A percentile compares a stretch with the other conserved stretches of the same genome.
These are phyloP conservation scores for Wallacemonas sp. DNA, from an alignment of 208 protist species.

Conservation along the genomic window DNA sequence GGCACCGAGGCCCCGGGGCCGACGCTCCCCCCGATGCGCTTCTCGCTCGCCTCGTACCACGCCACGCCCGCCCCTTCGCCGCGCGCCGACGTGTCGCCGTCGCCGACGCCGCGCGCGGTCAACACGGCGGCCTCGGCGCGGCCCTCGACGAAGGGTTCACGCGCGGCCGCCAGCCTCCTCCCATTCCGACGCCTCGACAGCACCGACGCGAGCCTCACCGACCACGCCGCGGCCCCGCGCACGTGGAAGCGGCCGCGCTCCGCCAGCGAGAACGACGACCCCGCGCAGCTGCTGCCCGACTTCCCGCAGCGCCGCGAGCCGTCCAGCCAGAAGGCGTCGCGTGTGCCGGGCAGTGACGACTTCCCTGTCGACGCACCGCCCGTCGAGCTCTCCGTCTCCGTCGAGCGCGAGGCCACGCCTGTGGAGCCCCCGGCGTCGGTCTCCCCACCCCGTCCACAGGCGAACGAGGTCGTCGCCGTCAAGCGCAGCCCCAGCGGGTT, in stretches of 20 bases:
- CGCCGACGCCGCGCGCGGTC: constrained; percentile 31
- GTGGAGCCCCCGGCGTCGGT: not conserved
- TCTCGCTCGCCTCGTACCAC: constrained; percentile 32
- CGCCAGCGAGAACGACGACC: constrained; percentile 9
- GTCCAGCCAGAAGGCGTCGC: not conserved
- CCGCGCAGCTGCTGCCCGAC: not conserved
- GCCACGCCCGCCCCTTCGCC: constrained; percentile 16
- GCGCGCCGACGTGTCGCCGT: not conserved
- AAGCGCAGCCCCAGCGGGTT: constrained; percentile 12
- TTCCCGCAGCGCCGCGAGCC: constrained; percentile 8
- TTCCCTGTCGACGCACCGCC: not conserved
- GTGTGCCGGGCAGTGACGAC: not conserved
- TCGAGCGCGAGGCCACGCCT: not conserved
- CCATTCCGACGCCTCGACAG: not conserved
- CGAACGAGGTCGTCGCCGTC: not conserved
- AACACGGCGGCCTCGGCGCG: constrained; percentile 19
- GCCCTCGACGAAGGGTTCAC: not conserved
- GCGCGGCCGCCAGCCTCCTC: not conserved
- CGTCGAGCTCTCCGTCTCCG: not conserved
- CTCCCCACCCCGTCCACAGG: not conserved
- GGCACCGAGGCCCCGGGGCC: constrained; percentile 6
- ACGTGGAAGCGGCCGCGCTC: constrained; percentile 7
- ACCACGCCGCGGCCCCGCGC: not conserved
- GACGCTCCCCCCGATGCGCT: constrained; percentile 38
- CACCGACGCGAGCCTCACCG: not conserved